Base-by-base conservation (phyloP, 495 filamentous ascomycete species). In the Penicillium pancosmium region DNA sequence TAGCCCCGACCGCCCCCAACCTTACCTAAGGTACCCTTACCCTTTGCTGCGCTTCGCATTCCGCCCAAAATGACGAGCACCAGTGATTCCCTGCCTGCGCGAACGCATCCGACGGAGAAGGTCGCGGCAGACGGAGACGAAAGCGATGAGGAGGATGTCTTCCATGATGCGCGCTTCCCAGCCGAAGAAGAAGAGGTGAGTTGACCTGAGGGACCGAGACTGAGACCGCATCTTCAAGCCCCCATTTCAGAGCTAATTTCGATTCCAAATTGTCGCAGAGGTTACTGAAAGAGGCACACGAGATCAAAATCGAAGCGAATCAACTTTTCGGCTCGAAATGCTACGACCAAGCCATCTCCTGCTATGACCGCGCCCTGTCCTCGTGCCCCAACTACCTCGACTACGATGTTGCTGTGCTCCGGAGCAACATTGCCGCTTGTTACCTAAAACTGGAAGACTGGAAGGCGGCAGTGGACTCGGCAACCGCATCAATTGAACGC, bases 371-470 rank as follows among this genome's bases (percentile, higher is more conserved):
- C 57, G 94, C 94, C 21, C 79, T 97, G 2, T 80, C 87, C 33
- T 81, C 86, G 18, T 94, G 90, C 59, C 94, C 94, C 2, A 89
- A 84, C 62, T 96, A 97, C 68, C 85, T 97, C 35, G 89, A 94
- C 61, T 94, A 90, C 76, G 92, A 97, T 67, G 78, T 93, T 64
- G 92, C 94, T 19, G 90, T 96, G 11, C 80, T 97, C 12, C 86
- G 85, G 34, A 89, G 86, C 73, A 98, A 98, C 76, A 85, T 97
- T 57, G 82, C 93, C 4, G 94, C 92, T n/a, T 96, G 91, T 67
- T 87, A 96, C 59, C 68, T 97, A 59, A 95, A 95, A 69, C 78
- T 97, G 3, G 81, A 87, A 48, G 89, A 93, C 57, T 97, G 92
- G 87, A 94, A 94, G 60, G 86, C 87, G 9, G 90, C 91, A 6